These are phyloP conservation scores for Amanita inopinata DNA, from an alignment of 768 basidiomycete species.

Conservation along the genomic window DNA sequence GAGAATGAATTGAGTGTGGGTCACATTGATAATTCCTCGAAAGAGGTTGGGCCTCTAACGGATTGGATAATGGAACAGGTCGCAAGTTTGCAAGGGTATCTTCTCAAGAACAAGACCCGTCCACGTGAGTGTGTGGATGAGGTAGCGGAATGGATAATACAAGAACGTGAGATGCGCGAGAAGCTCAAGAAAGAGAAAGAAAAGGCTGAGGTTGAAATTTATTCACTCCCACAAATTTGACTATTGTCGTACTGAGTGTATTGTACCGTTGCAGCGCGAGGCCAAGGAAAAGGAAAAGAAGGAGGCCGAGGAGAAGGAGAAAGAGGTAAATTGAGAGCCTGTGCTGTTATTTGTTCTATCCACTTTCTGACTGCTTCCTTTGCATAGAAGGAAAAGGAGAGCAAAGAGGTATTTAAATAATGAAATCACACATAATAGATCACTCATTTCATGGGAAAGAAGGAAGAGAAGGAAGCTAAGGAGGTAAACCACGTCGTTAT, in stretches of 20 bases:
- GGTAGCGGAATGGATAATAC: slow-evolving; percentile 64
- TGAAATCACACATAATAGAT: slow-evolving; percentile 14
- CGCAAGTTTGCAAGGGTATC: slow-evolving; percentile 76
- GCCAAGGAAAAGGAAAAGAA: slow-evolving; percentile 77
- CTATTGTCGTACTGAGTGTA: slow-evolving; percentile 11
- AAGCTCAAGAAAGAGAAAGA: slow-evolving; percentile 84
- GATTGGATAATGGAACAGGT: slow-evolving; percentile 35
- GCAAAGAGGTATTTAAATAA: slow-evolving; percentile 28
- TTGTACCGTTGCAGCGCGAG: slow-evolving; percentile 43
- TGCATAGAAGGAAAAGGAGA: slow-evolving; percentile 17
- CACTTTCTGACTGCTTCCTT: background rate
- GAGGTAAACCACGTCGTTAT: slow-evolving; percentile 32
- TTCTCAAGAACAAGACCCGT: slow-evolving; percentile 86
- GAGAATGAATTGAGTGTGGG: slow-evolving; percentile 82
- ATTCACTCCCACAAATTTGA: slow-evolving; percentile 6
- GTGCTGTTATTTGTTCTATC: slow-evolving; percentile 7
- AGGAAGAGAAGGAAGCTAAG: slow-evolving; percentile 45
- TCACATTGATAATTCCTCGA: too few relatives aligned
- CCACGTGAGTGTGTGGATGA: slow-evolving; percentile 79
- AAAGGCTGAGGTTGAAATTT: slow-evolving; percentile 40
- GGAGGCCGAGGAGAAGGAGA: slow-evolving; percentile 57
- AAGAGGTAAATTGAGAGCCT: slow-evolving; percentile 15
- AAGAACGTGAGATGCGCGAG: slow-evolving; percentile 77
- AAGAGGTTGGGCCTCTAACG: too few relatives aligned
- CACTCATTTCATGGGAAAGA: slow-evolving; percentile 18